Conservation (phyloP, 1,284 basidiomycete genomes). For the Vanrija pseudolonga region DNA sequence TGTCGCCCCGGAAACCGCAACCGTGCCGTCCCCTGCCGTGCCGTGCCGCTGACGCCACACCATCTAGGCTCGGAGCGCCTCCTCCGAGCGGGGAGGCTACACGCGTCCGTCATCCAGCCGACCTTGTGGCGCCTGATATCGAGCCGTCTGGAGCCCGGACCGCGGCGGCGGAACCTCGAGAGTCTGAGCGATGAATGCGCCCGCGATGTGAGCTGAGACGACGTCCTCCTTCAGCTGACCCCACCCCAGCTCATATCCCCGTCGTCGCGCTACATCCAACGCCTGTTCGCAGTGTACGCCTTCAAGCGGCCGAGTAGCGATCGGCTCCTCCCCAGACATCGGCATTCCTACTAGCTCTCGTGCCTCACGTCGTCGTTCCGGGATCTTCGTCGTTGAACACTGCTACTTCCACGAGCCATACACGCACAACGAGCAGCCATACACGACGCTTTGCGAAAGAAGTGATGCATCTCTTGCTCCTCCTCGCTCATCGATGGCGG, state of each 20-base stretch:
- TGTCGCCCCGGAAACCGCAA: not conserved
- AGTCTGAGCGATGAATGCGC: conserved; percentile 21
- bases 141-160: conserved; percentile 5
- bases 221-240: not conserved
- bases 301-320: conserved; percentile 18
- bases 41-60: not conserved
- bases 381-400: not conserved
- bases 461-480: conserved; percentile 1
- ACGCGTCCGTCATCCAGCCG: conserved; percentile 2
- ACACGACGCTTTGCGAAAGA: not conserved
- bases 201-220: conserved; percentile 26
- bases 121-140: conserved; percentile 4
- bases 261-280: conserved; percentile 30
- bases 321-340: too few species aligned
- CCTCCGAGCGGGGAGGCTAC: conserved; percentile 3
- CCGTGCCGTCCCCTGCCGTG: too few species aligned
- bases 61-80: conserved; percentile 4
- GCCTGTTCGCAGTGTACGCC: conserved; percentile 41
- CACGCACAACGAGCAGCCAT: too few species aligned
- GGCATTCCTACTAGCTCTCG: too few species aligned
- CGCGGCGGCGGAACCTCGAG: conserved; percentile 16
- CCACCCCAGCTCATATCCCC: conserved; percentile 28
- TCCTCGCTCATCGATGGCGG: conserved; percentile 13
- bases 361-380: not conserved
- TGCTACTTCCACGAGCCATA: too few species aligned